These are phyloP conservation scores for Glycine tomentella DNA, from an alignment of 306 rosid genomes.

Conservation along the genomic window DNA sequence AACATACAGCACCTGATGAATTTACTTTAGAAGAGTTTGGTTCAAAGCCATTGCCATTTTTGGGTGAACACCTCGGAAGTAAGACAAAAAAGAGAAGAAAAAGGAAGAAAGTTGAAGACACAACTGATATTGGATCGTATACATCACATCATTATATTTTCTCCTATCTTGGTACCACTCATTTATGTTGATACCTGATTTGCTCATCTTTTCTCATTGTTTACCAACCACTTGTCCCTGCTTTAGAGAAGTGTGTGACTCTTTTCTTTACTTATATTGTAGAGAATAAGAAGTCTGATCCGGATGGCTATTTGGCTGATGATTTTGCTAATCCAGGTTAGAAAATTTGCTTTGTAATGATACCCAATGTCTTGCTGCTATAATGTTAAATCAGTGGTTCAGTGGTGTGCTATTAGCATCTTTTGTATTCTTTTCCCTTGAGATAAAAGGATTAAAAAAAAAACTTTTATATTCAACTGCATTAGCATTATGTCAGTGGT, in stretches of 20 bases:
- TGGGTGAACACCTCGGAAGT: slow-evolving; percentile 48
- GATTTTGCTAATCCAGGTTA: slow-evolving; percentile 75
- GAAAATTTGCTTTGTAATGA: slow-evolving; percentile 39
- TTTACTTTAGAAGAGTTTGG: slow-evolving; percentile 56
- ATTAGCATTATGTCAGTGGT: slow-evolving; percentile 18
- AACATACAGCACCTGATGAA: slow-evolving; percentile 52
- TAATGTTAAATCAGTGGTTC: slow-evolving; percentile 34
- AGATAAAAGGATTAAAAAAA: not conserved
- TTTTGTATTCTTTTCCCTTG: slow-evolving; percentile 18
- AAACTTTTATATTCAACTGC: slow-evolving; percentile 18
- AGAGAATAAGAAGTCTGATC: slow-evolving; percentile 79
- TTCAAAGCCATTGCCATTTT: slow-evolving; percentile 76
- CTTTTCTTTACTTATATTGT: slow-evolving; percentile 47
- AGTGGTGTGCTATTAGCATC: slow-evolving; percentile 8
- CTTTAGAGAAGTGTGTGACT: slow-evolving; percentile 37
- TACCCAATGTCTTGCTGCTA: slow-evolving; percentile 31
- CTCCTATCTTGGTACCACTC: slow-evolving; percentile 77
- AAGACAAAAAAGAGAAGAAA: slow-evolving; percentile 70
- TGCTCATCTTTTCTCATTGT: slow-evolving; percentile 38
- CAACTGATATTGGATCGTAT: slow-evolving; percentile 70
- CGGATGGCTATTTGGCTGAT: slow-evolving; percentile 61
- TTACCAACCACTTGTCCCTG: slow-evolving; percentile 17
- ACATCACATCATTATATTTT: slow-evolving; percentile 74
- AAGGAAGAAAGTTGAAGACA: slow-evolving; percentile 82
- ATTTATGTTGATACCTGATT: slow-evolving; percentile 44